phyloP scores from a whole-genome alignment of 75 land plant species.

The Picea glauca region DNA sequence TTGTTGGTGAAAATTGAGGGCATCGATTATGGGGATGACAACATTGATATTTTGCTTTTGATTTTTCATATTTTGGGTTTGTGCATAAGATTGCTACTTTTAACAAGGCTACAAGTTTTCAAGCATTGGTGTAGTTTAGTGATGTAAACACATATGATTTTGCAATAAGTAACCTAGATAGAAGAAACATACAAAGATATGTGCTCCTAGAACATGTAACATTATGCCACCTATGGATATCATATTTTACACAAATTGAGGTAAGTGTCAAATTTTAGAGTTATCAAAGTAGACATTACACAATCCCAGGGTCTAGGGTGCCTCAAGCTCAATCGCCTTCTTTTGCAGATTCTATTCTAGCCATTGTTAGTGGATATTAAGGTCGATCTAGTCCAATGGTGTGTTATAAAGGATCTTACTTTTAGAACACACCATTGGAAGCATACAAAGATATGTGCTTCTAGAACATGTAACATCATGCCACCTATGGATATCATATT shows the following conservation, averaged over 20 bases:
- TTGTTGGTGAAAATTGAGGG: too few species aligned
- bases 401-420: too few species aligned
- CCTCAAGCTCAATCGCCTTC: too few species aligned
- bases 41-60: too few species aligned
- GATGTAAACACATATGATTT: slow-evolving; percentile 57
- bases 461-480: slow-evolving; percentile 61
- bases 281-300: slow-evolving; percentile 21
- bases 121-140: slow-evolving; percentile 72
- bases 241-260: slow-evolving; percentile 71
- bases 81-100: slow-evolving; percentile 83
- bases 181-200: slow-evolving; percentile 72
- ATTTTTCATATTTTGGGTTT: slow-evolving; percentile 60
- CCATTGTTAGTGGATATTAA: too few species aligned
- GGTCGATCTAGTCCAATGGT: too few species aligned
- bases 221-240: slow-evolving; percentile 51
- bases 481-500: slow-evolving; percentile 57
- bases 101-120: slow-evolving; percentile 72
- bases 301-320: too few species aligned
- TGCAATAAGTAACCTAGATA: slow-evolving; percentile 61
- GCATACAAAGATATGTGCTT: slow-evolving; percentile 72
- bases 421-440: slow-evolving; percentile 10
- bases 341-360: too few species aligned
- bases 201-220: slow-evolving; percentile 62
- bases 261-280: slow-evolving; percentile 72
- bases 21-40: too few species aligned